phyloP scores from a whole-genome alignment of 2,329 filamentous ascomycete genomes.

The Pseudogymnoascus sp. region DNA sequence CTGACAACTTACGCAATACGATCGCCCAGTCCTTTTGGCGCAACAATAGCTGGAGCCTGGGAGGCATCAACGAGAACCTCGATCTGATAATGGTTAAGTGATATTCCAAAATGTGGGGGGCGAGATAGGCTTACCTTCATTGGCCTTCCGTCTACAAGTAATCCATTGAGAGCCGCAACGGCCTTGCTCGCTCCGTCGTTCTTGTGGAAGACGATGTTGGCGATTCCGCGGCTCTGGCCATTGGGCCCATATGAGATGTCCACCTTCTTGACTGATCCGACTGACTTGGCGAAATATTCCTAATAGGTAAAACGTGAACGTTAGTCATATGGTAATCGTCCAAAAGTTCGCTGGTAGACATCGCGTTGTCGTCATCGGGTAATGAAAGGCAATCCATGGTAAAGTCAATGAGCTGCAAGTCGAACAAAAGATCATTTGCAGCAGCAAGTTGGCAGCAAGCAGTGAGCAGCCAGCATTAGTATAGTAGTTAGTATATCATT shows the following conservation, averaged over 20 bases:
- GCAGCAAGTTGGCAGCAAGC: slow-evolving; percentile 39
- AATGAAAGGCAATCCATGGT: slow-evolving; percentile 8
- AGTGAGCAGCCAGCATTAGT: slow-evolving; percentile 50
- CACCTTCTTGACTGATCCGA: slow-evolving; percentile 85
- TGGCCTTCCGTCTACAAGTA: slow-evolving; percentile 79
- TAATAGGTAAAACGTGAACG: slow-evolving; percentile 54
- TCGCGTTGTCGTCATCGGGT: slow-evolving; percentile 14
- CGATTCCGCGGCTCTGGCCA: slow-evolving; percentile 84
- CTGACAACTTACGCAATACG: slow-evolving; percentile 60
- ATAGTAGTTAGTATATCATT: slow-evolving; percentile 15
- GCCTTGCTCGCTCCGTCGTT: slow-evolving; percentile 77
- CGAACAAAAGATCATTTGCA: slow-evolving; percentile 21
- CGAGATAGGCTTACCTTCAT: slow-evolving; percentile 63
- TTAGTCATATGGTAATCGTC: slow-evolving; percentile 52
- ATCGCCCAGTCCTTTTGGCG: slow-evolving; percentile 70
- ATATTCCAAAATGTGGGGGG: not conserved
- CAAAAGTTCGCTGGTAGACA: slow-evolving; percentile 26
- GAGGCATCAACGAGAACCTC: slow-evolving; percentile 81
- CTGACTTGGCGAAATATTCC: slow-evolving; percentile 89
- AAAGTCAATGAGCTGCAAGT: slow-evolving; percentile 12
- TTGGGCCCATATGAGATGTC: slow-evolving; percentile 89
- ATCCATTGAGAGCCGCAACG: slow-evolving; percentile 73
- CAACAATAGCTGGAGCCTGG: slow-evolving; percentile 56
- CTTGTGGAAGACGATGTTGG: slow-evolving; percentile 78
- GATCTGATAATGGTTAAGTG: slow-evolving; percentile 46